Conservation (phyloP, 2,329 filamentous ascomycete species). For the Aspergillus melleus region DNA sequence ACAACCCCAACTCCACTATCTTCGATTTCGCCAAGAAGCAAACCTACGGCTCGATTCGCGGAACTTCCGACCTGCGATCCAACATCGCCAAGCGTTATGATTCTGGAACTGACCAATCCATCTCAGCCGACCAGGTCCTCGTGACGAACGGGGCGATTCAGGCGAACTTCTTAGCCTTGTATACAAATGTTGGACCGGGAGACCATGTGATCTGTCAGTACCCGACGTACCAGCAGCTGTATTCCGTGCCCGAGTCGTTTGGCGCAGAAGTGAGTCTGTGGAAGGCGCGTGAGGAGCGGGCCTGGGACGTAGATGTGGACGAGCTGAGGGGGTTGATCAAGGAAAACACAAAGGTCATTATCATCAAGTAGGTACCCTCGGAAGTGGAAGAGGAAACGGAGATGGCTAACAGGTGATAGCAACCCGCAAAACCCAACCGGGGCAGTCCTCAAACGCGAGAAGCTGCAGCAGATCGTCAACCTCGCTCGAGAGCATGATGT, state of each 20-base stretch:
- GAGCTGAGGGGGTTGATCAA: conserved; percentile 64
- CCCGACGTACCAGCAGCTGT: conserved; percentile 84
- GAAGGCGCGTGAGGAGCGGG: conserved; percentile 64
- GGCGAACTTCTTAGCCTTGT: conserved; percentile 80
- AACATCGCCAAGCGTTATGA: conserved; percentile 44
- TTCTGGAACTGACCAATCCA: conserved; percentile 48
- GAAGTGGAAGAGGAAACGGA: not conserved
- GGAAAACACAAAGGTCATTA: conserved; percentile 56
- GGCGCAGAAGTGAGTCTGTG: conserved; percentile 78
- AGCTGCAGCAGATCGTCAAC: conserved; percentile 61
- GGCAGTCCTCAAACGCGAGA: conserved; percentile 60
- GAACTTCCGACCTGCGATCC: conserved; percentile 24
- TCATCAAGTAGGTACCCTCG: conserved; percentile 53
- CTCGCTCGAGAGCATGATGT: conserved; percentile 64
- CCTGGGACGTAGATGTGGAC: conserved; percentile 66
- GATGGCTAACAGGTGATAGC: conserved; percentile 16
- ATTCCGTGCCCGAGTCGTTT: conserved; percentile 69
- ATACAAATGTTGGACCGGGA: conserved; percentile 67
- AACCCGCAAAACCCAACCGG: conserved; percentile 85
- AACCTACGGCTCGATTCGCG: conserved; percentile 29
- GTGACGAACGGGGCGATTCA: conserved; percentile 79
- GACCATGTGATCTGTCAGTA: conserved; percentile 87
- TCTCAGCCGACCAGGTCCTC: conserved; percentile 65
- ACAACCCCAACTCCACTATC: conserved; percentile 31
- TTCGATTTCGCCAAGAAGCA: conserved; percentile 27